Conservation (phyloP, 129 eudicot species). For the Escallonia herrerae region DNA sequence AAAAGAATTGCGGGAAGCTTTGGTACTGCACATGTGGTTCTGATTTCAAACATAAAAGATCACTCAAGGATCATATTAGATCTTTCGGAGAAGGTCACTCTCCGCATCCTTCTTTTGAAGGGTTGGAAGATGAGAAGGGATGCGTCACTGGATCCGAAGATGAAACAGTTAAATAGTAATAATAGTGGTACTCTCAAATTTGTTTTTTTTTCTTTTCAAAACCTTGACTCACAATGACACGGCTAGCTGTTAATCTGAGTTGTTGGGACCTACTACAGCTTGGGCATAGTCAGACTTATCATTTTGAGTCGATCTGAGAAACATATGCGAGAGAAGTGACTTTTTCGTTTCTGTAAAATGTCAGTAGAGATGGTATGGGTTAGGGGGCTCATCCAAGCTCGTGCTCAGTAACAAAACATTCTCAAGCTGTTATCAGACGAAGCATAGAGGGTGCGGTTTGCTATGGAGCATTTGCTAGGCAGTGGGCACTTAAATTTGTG, state of each 20-base stretch:
- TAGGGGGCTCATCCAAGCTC: constrained; percentile 16
- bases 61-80: constrained; percentile 88
- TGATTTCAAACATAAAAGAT: constrained; percentile 90
- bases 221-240: too few relatives aligned
- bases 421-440: constrained; percentile 10
- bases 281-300: too few relatives aligned
- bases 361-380: neutral
- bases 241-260: neutral
- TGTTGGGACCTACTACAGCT: too few relatives aligned
- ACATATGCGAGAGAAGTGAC: too few relatives aligned
- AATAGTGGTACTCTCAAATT: too few relatives aligned
- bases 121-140: constrained; percentile 54
- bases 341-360: neutral
- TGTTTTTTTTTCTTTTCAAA: too few relatives aligned
- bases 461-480: constrained; percentile 40
- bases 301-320: too few relatives aligned
- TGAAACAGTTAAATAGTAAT: constrained; percentile 7
- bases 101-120: constrained; percentile 63
- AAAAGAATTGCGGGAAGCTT: constrained; percentile 87
- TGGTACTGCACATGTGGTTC: constrained; percentile 98
- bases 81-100: constrained; percentile 87
- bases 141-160: constrained; percentile 64
- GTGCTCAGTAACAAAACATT: constrained; percentile 54
- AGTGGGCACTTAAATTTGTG: neutral
- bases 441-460: constrained; percentile 32